These are phyloP conservation scores for Macrocystidia cucumis DNA, from an alignment of 1,284 basidiomycete genomes.

Conservation along the genomic window DNA sequence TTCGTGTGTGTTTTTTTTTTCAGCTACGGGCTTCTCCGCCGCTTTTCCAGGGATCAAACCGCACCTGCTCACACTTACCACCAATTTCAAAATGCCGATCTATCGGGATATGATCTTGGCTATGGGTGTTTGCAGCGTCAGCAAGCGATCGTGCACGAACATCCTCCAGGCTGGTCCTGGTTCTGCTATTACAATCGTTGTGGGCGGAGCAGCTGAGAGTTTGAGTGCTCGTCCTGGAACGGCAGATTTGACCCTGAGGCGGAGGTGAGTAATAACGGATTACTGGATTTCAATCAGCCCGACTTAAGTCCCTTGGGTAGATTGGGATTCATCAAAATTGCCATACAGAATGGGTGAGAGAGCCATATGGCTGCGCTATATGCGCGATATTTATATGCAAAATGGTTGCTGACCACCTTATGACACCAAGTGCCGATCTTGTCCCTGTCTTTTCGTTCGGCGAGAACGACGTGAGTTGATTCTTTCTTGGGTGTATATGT, in stretches of 20 bases:
- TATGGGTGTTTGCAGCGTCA: conserved; percentile 89
- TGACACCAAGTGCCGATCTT: conserved; percentile 65
- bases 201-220: conserved; percentile 94
- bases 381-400: background rate
- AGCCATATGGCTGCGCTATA: conserved; percentile 2
- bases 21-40: conserved; percentile 87
- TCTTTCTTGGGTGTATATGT: conserved; percentile 1
- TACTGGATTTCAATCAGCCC: conserved; percentile 1
- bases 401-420: background rate
- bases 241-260: conserved; percentile 85
- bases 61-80: conserved; percentile 85
- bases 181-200: conserved; percentile 86
- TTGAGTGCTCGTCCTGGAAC: conserved; percentile 92
- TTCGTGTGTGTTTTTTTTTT: conserved; percentile 1
- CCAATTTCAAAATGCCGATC: conserved; percentile 90
- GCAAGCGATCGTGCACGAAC: conserved; percentile 83
- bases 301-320: conserved; percentile 23
- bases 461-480: conserved; percentile 83
- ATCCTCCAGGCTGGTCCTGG: conserved; percentile 75
- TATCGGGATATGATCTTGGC: conserved; percentile 88
- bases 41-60: conserved; percentile 90
- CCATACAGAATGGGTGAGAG: conserved; percentile 85
- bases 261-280: conserved; percentile 38
- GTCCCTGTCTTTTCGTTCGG: conserved; percentile 97
- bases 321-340: conserved; percentile 93